phyloP scores from a whole-genome alignment of 2,329 filamentous ascomycete genomes.

The Coniochaeta prunicola region DNA sequence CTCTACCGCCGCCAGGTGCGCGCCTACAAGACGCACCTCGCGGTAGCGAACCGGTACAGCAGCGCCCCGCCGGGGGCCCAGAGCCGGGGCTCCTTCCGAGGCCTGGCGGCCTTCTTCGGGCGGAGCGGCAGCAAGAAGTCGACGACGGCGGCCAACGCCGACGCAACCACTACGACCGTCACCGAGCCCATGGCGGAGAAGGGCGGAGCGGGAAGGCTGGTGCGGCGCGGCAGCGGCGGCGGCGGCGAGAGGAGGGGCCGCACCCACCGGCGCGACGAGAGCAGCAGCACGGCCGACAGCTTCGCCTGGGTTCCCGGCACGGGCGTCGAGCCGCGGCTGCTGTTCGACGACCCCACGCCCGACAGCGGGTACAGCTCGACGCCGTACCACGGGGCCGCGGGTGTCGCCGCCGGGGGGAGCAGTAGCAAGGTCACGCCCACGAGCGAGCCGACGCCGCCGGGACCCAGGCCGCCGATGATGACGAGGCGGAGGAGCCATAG shows the following conservation, averaged over 20 bases:
- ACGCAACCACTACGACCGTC: neutral
- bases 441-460: slow-evolving; percentile 10
- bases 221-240: neutral
- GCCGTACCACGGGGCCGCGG: neutral
- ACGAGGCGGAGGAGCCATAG: slow-evolving; percentile 25
- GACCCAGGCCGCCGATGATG: slow-evolving; percentile 12
- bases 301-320: slow-evolving; percentile 10
- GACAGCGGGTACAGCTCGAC: slow-evolving; percentile 7
- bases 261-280: slow-evolving; percentile 3
- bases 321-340: slow-evolving; percentile 11
- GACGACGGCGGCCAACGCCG: neutral
- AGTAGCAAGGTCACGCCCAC: neutral
- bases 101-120: slow-evolving; percentile 17
- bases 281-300: slow-evolving; percentile 11
- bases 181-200: slow-evolving; percentile 4
- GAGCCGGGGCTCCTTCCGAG: slow-evolving; percentile 22
- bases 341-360: slow-evolving; percentile 14
- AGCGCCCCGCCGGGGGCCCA: slow-evolving; percentile 29
- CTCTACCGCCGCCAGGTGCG: slow-evolving; percentile 64
- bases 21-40: slow-evolving; percentile 64
- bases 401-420: neutral
- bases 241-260: neutral
- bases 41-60: slow-evolving; percentile 52
- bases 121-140: slow-evolving; percentile 13
- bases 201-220: slow-evolving; percentile 4